These are phyloP conservation scores for Rhodotorula toruloides DNA, from an alignment of 768 basidiomycete genomes.

Conservation along the genomic window DNA sequence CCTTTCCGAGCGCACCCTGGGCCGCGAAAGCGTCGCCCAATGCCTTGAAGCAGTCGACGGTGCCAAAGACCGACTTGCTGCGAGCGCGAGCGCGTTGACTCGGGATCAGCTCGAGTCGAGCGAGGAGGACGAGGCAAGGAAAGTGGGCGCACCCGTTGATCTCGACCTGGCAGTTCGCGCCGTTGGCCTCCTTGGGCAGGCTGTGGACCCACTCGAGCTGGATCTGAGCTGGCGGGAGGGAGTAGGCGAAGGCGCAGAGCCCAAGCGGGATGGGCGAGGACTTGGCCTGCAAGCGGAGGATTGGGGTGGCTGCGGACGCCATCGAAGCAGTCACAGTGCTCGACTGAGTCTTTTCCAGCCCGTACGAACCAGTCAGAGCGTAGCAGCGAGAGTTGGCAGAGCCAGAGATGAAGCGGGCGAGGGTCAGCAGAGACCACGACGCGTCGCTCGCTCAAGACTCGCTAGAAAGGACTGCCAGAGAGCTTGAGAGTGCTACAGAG, in stretches of 20 bases:
- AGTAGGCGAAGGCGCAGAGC: slow-evolving; percentile 22
- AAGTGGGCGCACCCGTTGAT: slow-evolving; percentile 8
- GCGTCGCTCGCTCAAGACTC: no score
- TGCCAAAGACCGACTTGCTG: background rate
- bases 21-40: slow-evolving; percentile 33
- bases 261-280: slow-evolving; percentile 13
- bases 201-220: slow-evolving; percentile 25
- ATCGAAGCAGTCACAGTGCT: no score
- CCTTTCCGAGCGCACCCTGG: slow-evolving; percentile 21
- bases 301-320: no score
- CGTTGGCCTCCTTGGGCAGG: slow-evolving; percentile 14
- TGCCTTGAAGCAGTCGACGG: slow-evolving; percentile 12
- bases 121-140: background rate
- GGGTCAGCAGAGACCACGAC: background rate
- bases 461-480: no score
- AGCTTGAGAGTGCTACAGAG: no score
- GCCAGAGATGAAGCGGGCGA: background rate
- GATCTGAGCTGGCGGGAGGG: slow-evolving; percentile 15
- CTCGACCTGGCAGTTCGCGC: slow-evolving; percentile 9
- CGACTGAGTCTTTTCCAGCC: no score
- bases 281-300: slow-evolving; percentile 21
- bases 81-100: background rate
- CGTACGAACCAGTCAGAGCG: no score
- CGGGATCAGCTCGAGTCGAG: no score
- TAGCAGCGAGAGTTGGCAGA: no score